These are phyloP conservation scores for Colletotrichum higginsianum DNA, from an alignment of 2,329 filamentous ascomycete genomes.

Conservation along the genomic window DNA sequence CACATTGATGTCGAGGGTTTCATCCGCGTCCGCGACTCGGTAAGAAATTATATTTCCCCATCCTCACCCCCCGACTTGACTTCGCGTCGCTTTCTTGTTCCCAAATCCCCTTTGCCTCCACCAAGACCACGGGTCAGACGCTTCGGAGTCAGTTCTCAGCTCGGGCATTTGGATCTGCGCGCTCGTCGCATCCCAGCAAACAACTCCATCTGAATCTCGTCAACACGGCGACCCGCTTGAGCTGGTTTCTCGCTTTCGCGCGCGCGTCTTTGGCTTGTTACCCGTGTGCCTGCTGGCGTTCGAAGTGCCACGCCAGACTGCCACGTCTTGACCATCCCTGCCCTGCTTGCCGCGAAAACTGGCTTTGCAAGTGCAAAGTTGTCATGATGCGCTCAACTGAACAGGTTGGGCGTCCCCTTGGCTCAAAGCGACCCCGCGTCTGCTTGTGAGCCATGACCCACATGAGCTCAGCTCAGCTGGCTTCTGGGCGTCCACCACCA, in stretches of 20 bases:
- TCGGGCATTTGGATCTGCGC: slow-evolving; percentile 10
- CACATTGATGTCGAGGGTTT: slow-evolving; percentile 82
- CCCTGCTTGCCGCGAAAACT: neutral
- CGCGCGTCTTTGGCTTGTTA: neutral
- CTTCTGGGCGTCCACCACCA: neutral
- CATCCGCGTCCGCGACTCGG: slow-evolving; percentile 84
- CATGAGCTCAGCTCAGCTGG: slow-evolving; percentile 11
- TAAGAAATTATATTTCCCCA: slow-evolving; percentile 63
- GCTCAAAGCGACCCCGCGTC: slow-evolving; percentile 43
- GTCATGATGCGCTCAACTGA: neutral
- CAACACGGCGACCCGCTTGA: neutral
- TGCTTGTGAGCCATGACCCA: slow-evolving; percentile 41
- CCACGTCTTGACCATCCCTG: neutral
- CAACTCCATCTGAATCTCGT: neutral
- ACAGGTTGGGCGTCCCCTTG: slow-evolving; percentile 9
- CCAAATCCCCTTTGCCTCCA: neutral
- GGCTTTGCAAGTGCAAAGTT: neutral
- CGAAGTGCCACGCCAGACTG: neutral
- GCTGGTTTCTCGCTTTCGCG: neutral
- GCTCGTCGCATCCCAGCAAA: slow-evolving; percentile 37
- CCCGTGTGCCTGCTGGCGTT: neutral
- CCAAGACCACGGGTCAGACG: neutral
- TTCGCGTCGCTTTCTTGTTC: neutral
- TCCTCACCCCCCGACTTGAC: neutral
- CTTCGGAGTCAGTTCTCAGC: neutral